Percentiles rank a stretch among this genome's conserved stretches.
phyloP scores from a whole-genome alignment of 2,329 filamentous ascomycete species.

The Fonsecaea pedrosoi region DNA sequence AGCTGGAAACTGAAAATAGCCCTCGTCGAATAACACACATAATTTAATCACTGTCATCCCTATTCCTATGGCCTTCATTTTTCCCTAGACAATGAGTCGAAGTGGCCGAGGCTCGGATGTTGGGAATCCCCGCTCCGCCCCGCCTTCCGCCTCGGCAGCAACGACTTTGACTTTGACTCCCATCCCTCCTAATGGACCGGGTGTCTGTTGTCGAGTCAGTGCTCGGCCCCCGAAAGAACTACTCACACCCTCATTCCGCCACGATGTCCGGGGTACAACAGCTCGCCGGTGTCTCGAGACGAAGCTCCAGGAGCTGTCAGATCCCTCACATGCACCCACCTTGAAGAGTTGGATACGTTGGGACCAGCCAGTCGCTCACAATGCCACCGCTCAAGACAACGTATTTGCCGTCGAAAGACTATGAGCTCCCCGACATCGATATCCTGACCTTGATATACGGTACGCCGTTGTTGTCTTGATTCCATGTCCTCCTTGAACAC shows the following conservation, averaged over 20 bases:
- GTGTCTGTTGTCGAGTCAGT: background rate
- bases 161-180: background rate
- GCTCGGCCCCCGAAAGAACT: background rate
- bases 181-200: background rate
- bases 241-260: background rate
- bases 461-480: constrained; percentile 12
- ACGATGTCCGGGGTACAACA: background rate
- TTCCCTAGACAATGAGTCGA: background rate
- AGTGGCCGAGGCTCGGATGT: background rate
- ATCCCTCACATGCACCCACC: background rate
- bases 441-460: constrained; percentile 37
- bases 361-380: background rate
- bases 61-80: too few relatives aligned
- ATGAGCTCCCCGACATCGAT: constrained; percentile 36
- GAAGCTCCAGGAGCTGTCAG: background rate
- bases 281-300: background rate
- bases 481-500: background rate
- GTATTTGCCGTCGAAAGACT: constrained; percentile 38
- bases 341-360: background rate
- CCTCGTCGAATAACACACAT: background rate
- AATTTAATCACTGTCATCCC: background rate
- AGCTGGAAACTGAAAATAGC: constrained; percentile 10
- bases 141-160: constrained; percentile 3
- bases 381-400: constrained; percentile 25
- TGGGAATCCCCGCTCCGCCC: background rate